Evolutionary conservation across 2,329 filamentous ascomycete species (phyloP), one percentile per base, ranked within the genome.

Genomic region (Colletotrichum limetticola): DNA sequence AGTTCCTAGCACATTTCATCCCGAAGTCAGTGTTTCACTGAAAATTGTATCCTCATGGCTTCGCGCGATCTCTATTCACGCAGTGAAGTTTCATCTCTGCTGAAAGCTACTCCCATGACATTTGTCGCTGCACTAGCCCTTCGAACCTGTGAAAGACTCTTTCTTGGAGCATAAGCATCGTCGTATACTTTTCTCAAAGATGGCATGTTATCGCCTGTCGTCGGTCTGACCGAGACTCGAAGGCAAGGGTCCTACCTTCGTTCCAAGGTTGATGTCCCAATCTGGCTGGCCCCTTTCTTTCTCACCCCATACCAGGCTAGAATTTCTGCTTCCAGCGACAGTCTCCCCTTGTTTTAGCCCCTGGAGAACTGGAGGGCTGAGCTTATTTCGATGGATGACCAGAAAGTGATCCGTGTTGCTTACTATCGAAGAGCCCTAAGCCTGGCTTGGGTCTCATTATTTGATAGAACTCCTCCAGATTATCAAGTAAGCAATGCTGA

Each of bases 321-420:
- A 67, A 19, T 28, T 46, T 71, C 63, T 62, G 63, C 63, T 61
- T 46, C 19, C 3, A 61, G 16, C 24, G 9, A n/a, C 37, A 62
- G 35, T 16, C 24, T 16, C 3, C 19, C 11, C 7, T 22, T 49
- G 59, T 19, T 28, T 49, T n/a, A 24, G 35, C 24, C 37, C 59
- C 37, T 19, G 57, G 28, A 19, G 24, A 7, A 30, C 37, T 26
- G 7, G 30, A 42, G 5, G 32, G 32, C 22, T 46, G 62, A 62
- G 52, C 52, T 24, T 42, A 5, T 32, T 32, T 14, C 28, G 1
- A 24, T 30, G 9, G 32, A 22, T 42, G 35, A 11, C 24, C 59
- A 49, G 6, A 14, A n/a, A 5, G 22, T 7, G 32, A 4, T 30
- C 9, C 11, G 32, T 42, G 30, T 49, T 49, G 19, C 42, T 22